Percentiles rank a stretch among this genome's conserved stretches.
These are phyloP conservation scores for Scalesia atractyloides DNA, from an alignment of 129 eudicot genomes.

Conservation along the genomic window DNA sequence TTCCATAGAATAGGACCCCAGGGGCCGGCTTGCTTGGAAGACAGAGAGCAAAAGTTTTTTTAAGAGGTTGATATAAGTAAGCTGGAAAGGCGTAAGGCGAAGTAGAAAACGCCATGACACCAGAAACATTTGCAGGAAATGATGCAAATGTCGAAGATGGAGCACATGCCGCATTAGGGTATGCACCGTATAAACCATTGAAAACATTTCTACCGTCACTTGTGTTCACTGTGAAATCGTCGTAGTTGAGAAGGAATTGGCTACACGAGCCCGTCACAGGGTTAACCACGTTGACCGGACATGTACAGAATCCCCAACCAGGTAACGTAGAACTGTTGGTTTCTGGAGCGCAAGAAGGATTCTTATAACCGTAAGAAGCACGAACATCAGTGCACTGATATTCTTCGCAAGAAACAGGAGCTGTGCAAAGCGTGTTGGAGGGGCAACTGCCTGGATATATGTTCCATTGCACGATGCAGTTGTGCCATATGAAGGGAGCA, in stretches of 20 bases:
- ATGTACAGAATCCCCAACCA: conserved; percentile 20
- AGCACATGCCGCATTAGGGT: conserved; percentile 47
- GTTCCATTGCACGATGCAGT: conserved; percentile 25
- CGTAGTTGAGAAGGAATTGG: conserved; percentile 32
- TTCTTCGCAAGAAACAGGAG: conserved; percentile 31
- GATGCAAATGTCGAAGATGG: conserved; percentile 31
- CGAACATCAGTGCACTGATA: conserved; percentile 31
- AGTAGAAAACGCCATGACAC: conserved; percentile 46
- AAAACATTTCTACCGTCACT: conserved; percentile 22
- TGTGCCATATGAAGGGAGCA: conserved; percentile 43
- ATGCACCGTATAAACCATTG: conserved; percentile 26
- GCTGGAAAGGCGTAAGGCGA: conserved; percentile 39
- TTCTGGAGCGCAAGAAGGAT: conserved; percentile 21
- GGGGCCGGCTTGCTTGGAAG: conserved; percentile 35
- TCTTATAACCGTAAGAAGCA: conserved; percentile 13
- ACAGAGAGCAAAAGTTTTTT: conserved; percentile 44
- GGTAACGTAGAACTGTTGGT: conserved; percentile 31
- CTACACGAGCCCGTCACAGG: conserved; percentile 16
- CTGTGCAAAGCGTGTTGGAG: conserved; percentile 7
- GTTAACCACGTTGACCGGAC: conserved; percentile 28
- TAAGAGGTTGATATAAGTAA: conserved; percentile 31
- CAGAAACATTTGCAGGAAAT: conserved; percentile 37
- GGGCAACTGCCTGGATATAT: conserved; percentile 20
- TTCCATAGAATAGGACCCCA: conserved; percentile 50
- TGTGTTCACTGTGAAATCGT: conserved; percentile 12